These are phyloP conservation scores for Sclerotinia trifoliorum DNA, from an alignment of 2,329 filamentous ascomycete genomes.

Conservation along the genomic window DNA sequence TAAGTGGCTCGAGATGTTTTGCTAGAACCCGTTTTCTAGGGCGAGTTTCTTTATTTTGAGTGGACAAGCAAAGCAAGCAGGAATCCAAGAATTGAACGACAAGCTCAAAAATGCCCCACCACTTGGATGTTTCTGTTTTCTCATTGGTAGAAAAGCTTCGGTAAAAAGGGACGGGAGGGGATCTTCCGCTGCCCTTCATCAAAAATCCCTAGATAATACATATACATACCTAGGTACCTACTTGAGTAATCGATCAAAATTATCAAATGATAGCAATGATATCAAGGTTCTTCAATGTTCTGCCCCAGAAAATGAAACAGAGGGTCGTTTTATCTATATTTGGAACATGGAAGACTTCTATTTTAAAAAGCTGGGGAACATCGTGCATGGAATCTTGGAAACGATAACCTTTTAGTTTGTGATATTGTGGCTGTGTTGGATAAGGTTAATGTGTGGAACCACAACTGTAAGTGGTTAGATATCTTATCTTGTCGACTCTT, in stretches of 20 bases:
- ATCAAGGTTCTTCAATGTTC: background rate
- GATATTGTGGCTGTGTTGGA: constrained; percentile 1
- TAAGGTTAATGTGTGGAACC: background rate
- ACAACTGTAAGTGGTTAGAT: background rate
- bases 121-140: background rate
- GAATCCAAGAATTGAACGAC: background rate
- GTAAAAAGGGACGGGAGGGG: background rate
- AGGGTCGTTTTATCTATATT: constrained; percentile 7
- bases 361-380: background rate
- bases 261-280: no score
- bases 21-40: background rate
- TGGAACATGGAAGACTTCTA: background rate
- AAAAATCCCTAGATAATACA: no score
- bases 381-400: background rate
- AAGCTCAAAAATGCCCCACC: background rate
- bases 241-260: no score
- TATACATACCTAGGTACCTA: no score
- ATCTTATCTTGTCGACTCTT: background rate
- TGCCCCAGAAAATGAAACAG: background rate
- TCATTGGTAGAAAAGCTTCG: background rate
- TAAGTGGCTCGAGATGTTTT: background rate
- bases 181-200: background rate
- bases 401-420: background rate
- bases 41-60: background rate
- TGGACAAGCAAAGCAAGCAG: background rate